These are phyloP conservation scores for Venturia aucupariae DNA, from an alignment of 2,329 filamentous ascomycete species.

Conservation along the genomic window DNA sequence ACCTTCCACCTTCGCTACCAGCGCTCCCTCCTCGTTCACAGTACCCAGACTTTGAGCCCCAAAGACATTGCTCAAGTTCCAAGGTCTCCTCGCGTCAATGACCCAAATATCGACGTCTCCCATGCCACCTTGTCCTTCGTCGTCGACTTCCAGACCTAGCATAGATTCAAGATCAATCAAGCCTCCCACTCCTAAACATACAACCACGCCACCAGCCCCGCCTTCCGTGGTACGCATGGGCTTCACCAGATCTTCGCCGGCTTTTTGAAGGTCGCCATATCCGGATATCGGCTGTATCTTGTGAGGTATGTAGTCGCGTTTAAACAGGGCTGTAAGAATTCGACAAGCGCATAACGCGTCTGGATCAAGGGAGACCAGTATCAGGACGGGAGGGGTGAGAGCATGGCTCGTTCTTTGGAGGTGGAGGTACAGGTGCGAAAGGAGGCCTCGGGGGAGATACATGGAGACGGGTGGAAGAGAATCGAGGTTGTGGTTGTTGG, in stretches of 20 bases:
- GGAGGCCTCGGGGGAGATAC: slow-evolving; percentile 87
- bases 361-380: slow-evolving; percentile 88
- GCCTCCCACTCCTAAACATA: slow-evolving; percentile 88
- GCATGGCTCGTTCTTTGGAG: slow-evolving; percentile 79
- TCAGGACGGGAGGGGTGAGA: slow-evolving; percentile 80
- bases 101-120: slow-evolving; percentile 93
- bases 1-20: slow-evolving; percentile 33
- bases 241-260: slow-evolving; percentile 66
- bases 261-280: slow-evolving; percentile 78
- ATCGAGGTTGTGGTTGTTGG: background rate
- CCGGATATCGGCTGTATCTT: slow-evolving; percentile 94
- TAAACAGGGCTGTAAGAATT: slow-evolving; percentile 85
- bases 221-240: slow-evolving; percentile 82
- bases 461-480: slow-evolving; percentile 40
- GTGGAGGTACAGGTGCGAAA: slow-evolving; percentile 85
- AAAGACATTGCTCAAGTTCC: slow-evolving; percentile 93
- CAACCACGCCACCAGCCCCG: slow-evolving; percentile 77
- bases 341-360: slow-evolving; percentile 93
- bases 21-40: slow-evolving; percentile 34
- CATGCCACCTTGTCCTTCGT: slow-evolving; percentile 53
- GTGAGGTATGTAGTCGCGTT: slow-evolving; percentile 94
- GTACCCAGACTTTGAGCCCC: slow-evolving; percentile 52
- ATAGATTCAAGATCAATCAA: slow-evolving; percentile 78
- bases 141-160: slow-evolving; percentile 63
- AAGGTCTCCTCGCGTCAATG: slow-evolving; percentile 81